Percentiles rank a stretch among this genome's conserved stretches.
Evolutionary conservation across 345 rosid species (phyloP).

Genomic region (Arabis alpina): DNA sequence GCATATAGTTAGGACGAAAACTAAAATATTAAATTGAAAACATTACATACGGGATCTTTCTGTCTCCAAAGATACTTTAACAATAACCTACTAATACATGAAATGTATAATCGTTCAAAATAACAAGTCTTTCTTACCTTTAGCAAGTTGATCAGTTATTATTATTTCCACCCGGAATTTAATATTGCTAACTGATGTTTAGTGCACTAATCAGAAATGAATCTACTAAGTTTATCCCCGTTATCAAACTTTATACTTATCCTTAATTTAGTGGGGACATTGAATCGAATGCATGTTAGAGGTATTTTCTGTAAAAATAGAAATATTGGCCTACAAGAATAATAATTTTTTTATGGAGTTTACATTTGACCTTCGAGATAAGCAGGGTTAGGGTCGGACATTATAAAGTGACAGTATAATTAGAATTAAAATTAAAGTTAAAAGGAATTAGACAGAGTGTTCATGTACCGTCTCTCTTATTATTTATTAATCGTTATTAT

Average conservation of each 20-base stretch:
- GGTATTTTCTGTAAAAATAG: background rate
- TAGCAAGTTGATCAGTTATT: conserved; percentile 39
- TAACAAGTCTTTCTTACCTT: conserved; percentile 9
- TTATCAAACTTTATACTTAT: conserved; percentile 8
- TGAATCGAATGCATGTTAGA: conserved; percentile 30
- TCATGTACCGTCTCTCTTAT: conserved; percentile 20
- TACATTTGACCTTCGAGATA: conserved; percentile 15
- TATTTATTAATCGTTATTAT: background rate
- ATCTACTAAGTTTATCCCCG: conserved; percentile 15
- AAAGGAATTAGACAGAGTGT: conserved; percentile 17
- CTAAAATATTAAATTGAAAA: background rate
- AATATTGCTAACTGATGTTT: conserved; percentile 13
- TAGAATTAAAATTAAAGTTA: background rate
- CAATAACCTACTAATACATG: conserved; percentile 8
- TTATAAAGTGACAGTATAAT: conserved; percentile 13
- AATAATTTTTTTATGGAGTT: background rate
- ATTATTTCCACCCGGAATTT: conserved; percentile 26
- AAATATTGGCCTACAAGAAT: background rate
- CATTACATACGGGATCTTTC: background rate
- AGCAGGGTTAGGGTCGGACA: conserved; percentile 13
- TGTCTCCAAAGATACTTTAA: conserved; percentile 19
- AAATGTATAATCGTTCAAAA: conserved; percentile 9
- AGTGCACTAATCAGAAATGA: conserved; percentile 25
- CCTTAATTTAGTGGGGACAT: conserved; percentile 30
- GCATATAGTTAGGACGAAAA: background rate